Percentiles rank a stretch among this genome's conserved stretches.
These are phyloP conservation scores for Amauroascus niger DNA, from an alignment of 2,329 filamentous ascomycete genomes.

Conservation along the genomic window DNA sequence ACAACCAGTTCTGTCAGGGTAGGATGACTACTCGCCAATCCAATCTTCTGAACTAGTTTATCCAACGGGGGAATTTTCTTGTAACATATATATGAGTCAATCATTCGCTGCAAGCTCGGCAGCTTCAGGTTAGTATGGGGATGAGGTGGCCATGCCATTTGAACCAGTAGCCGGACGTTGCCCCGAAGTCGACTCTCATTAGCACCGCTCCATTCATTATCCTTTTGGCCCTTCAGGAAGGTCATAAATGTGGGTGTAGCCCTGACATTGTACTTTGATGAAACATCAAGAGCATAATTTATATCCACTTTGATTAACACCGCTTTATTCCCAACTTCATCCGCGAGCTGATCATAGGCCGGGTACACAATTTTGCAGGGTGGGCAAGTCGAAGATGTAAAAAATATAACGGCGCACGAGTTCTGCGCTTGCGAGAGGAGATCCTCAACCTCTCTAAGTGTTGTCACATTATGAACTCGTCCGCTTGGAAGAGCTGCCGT, in stretches of 20 bases:
- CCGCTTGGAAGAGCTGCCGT: conserved; percentile 22
- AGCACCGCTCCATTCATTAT: conserved; percentile 72
- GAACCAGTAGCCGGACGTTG: conserved; percentile 63
- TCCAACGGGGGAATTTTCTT: conserved; percentile 69
- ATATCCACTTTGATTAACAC: conserved; percentile 77
- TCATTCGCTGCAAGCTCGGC: conserved; percentile 56
- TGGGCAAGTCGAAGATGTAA: conserved; percentile 77
- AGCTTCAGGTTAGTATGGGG: conserved; percentile 62
- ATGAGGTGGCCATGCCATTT: conserved; percentile 66
- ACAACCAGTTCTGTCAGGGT: conserved; percentile 55
- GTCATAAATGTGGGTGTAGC: conserved; percentile 86
- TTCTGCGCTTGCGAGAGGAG: conserved; percentile 51
- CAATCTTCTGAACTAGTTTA: conserved; percentile 74
- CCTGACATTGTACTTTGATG: conserved; percentile 55
- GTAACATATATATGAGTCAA: conserved; percentile 62
- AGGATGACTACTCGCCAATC: conserved; percentile 47
- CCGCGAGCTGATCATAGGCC: conserved; percentile 67
- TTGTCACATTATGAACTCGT: conserved; percentile 53
- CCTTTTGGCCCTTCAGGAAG: conserved; percentile 64
- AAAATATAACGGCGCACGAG: conserved; percentile 75
- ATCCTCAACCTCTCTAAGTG: conserved; percentile 50
- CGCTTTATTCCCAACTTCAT: conserved; percentile 57
- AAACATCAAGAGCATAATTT: conserved; percentile 54
- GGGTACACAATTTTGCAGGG: conserved; percentile 80
- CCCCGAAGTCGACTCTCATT: conserved; percentile 57